These are phyloP conservation scores for Linum tenue DNA, from an alignment of 345 rosid species.

Conservation along the genomic window DNA sequence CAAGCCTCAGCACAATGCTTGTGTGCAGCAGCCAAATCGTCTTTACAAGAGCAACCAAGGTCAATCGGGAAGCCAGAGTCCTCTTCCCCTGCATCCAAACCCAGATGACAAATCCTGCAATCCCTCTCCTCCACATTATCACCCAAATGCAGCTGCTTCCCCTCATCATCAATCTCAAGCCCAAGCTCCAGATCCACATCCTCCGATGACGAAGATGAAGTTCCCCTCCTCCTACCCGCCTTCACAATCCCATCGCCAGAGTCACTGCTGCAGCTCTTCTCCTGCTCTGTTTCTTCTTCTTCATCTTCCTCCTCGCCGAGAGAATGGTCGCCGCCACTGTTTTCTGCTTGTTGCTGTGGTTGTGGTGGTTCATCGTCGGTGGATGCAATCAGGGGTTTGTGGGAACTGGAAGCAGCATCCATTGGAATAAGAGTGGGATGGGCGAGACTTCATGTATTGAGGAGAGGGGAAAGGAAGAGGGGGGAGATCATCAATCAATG, in stretches of 20 bases:
- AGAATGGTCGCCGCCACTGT: no score
- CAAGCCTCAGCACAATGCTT: slow-evolving; percentile 29
- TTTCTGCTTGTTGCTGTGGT: no score
- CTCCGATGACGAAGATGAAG: slow-evolving; percentile 7
- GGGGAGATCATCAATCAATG: no score
- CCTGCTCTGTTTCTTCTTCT: slow-evolving; percentile 22
- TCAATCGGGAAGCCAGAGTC: slow-evolving; percentile 22
- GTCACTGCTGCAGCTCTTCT: slow-evolving; percentile 10
- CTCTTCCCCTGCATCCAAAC: slow-evolving; percentile 16
- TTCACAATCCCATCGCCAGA: slow-evolving; percentile 21
- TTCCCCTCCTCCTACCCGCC: slow-evolving; percentile 2
- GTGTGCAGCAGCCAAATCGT: slow-evolving; percentile 29
- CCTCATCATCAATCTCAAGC: not conserved
- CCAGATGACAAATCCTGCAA: slow-evolving; percentile 28
- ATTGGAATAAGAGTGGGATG: no score
- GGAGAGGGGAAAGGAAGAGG: no score
- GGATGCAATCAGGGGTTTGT: no score
- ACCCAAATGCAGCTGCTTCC: slow-evolving; percentile 11
- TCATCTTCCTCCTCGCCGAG: no score
- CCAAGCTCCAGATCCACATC: slow-evolving; percentile 22
- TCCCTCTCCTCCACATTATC: slow-evolving; percentile 15
- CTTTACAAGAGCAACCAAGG: slow-evolving; percentile 26
- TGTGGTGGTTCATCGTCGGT: no score
- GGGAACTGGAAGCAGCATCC: no score
- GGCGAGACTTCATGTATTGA: no score